Conservation (phyloP, 1,139 yeast genomes). For the Pneumocystis oryctolagi region DNA sequence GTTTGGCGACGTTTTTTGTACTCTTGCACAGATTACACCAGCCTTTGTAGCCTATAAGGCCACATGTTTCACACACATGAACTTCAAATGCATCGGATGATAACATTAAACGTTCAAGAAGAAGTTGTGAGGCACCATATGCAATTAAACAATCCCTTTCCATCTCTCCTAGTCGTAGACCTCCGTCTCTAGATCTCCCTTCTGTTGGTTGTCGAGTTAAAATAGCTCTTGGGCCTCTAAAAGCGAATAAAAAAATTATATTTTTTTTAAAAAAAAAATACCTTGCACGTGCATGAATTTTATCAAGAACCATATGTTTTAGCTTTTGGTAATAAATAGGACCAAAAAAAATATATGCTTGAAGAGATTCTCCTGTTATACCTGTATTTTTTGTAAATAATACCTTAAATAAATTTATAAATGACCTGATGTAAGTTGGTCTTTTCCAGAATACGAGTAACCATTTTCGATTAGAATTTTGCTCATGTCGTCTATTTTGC, state of each 20-base stretch:
- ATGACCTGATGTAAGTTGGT: constrained; percentile 65
- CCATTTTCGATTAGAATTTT: constrained; percentile 80
- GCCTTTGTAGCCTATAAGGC: constrained; percentile 93
- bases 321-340: constrained; percentile 95
- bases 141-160: constrained; percentile 99
- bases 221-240: constrained; percentile 91
- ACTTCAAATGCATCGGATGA: constrained; percentile 97
- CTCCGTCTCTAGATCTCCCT: constrained; percentile 99
- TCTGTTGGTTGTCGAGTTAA: constrained; percentile 97
- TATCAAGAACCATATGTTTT: constrained; percentile 97
- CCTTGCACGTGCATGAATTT: constrained; percentile 95
- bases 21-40: constrained; percentile 96
- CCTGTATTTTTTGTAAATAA: constrained; percentile 30
- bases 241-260: not conserved
- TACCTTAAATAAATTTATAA: not conserved
- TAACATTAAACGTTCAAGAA: constrained; percentile 86
- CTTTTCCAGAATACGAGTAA: constrained; percentile 88
- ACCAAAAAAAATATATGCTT: constrained; percentile 95
- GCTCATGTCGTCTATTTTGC: constrained; percentile 92
- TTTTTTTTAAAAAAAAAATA: not conserved
- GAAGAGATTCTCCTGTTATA: constrained; percentile 91
- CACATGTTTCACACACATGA: constrained; percentile 86
- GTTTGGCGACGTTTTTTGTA: constrained; percentile 69
- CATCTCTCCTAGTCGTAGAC: constrained; percentile 97
- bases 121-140: constrained; percentile 91